Conservation (phyloP, 805 yeast species). For the Lipomyces kockii region DNA sequence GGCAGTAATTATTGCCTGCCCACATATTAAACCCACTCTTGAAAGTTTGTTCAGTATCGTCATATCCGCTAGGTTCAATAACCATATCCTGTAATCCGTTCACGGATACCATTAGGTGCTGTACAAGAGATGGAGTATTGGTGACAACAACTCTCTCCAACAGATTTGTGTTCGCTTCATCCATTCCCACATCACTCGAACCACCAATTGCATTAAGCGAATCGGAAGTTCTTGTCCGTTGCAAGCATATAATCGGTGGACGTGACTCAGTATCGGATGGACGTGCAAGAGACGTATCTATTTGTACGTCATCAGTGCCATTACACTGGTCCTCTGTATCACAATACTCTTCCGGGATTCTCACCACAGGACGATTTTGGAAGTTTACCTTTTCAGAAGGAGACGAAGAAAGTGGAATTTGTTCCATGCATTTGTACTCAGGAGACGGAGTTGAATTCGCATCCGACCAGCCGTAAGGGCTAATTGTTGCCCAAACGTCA, state of each 20-base stretch:
- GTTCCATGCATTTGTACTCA: not conserved
- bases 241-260: not conserved
- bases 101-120: not conserved
- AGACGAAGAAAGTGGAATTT: not conserved
- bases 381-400: not conserved
- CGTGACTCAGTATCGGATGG: not conserved
- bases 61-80: not conserved
- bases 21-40: not conserved
- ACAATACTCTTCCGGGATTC: not conserved
- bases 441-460: not conserved
- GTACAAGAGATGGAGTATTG: not conserved
- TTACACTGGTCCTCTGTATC: not conserved
- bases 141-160: not conserved
- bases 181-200: not conserved
- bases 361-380: not conserved
- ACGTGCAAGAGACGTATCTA: not conserved
- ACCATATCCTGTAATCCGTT: not conserved
- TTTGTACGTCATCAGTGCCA: not conserved
- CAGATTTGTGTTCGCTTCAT: not conserved
- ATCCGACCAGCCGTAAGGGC: not conserved
- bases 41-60: not conserved
- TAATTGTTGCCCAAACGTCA: not conserved
- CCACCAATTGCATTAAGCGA: not conserved
- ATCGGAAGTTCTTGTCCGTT: not conserved
- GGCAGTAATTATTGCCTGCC: not conserved